Evolutionary conservation across 257 asterid genomes (phyloP).

Genomic region (Ballota nigra): DNA sequence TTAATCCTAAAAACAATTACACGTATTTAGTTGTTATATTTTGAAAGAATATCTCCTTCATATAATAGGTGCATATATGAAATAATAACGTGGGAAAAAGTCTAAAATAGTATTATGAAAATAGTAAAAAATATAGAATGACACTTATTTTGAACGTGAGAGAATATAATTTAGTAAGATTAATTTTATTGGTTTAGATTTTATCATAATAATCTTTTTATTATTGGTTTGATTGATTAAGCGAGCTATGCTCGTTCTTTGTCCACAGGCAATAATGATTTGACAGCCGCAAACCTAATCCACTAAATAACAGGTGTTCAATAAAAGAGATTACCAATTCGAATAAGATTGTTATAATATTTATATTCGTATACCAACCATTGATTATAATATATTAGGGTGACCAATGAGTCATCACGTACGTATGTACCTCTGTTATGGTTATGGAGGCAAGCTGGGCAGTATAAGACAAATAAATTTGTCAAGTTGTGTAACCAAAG

Average conservation of each 20-base stretch:
- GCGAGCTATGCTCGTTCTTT: slow-evolving; percentile 3
- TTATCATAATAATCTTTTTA: background rate
- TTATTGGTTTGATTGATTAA: slow-evolving; percentile 7
- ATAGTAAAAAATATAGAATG: too few species aligned
- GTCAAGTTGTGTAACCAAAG: too few species aligned
- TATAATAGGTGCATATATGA: too few species aligned
- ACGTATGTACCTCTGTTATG: background rate
- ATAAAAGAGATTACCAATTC: background rate
- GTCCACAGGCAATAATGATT: slow-evolving; percentile 18
- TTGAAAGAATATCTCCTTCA: too few species aligned
- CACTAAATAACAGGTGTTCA: slow-evolving; percentile 17
- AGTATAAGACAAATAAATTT: background rate
- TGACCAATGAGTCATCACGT: background rate
- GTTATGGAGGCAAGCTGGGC: background rate
- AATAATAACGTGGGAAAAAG: background rate
- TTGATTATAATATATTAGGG: background rate
- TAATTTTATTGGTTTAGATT: too few species aligned
- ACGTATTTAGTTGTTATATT: too few species aligned
- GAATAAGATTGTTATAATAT: background rate
- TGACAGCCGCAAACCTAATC: slow-evolving; percentile 24
- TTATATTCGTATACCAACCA: background rate
- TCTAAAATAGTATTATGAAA: background rate
- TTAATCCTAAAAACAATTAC: too few species aligned
- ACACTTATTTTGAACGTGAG: too few species aligned
- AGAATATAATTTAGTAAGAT: too few species aligned